Evolutionary conservation across 352 stramenopile species (phyloP).

Genomic region (Phytopythium delawarense): DNA sequence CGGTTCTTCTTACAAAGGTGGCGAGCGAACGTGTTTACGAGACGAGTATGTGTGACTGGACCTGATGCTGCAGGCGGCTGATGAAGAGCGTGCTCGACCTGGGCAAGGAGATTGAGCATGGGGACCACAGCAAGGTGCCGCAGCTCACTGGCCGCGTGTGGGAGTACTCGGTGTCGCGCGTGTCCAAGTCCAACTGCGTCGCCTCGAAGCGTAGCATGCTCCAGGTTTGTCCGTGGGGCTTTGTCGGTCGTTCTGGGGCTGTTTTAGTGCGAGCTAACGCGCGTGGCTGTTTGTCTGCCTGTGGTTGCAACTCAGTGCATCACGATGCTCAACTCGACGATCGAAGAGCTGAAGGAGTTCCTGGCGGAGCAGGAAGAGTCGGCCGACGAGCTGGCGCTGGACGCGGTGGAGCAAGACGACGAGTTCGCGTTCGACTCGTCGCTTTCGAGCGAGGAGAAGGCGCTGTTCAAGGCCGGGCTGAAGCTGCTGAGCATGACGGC

Average conservation of each 20-base stretch:
- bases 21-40: background rate
- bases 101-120: slow-evolving; percentile 31
- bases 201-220: slow-evolving; percentile 85
- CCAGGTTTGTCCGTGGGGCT: slow-evolving; percentile 32
- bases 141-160: slow-evolving; percentile 80
- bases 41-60: background rate
- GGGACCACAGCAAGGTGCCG: slow-evolving; percentile 49
- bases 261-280: background rate
- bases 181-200: slow-evolving; percentile 86
- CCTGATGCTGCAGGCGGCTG: slow-evolving; percentile 38
- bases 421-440: slow-evolving; percentile 77
- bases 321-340: slow-evolving; percentile 75
- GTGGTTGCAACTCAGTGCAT: slow-evolving; percentile 41
- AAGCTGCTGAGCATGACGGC: slow-evolving; percentile 72
- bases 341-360: slow-evolving; percentile 78
- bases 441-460: slow-evolving; percentile 60
- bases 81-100: slow-evolving; percentile 74
- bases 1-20: slow-evolving; percentile 5
- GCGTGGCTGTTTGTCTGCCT: background rate
- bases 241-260: background rate
- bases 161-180: slow-evolving; percentile 62
- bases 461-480: slow-evolving; percentile 58
- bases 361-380: slow-evolving; percentile 45
- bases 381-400: slow-evolving; percentile 17
- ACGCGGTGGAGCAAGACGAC: slow-evolving; percentile 63